Evolutionary conservation across 192 early-diverging fungal species (phyloP).

Genomic region (Spizellomyces punctatus): DNA sequence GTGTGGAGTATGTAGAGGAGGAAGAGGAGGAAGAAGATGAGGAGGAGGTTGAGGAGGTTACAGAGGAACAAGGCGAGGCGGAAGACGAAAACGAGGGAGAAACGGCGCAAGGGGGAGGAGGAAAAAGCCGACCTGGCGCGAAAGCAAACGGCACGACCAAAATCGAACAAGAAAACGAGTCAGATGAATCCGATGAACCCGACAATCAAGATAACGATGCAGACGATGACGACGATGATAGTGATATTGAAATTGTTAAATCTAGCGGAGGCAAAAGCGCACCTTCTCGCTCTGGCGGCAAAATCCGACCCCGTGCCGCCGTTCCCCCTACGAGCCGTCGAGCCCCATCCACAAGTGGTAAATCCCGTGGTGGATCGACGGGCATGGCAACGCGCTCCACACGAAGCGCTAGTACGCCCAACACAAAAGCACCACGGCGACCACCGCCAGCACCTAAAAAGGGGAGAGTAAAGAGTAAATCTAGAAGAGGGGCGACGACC

Average conservation of each 20-base stretch:
- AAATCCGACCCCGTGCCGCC: conserved; percentile 6
- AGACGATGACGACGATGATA: conserved; percentile 6
- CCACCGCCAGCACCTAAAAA: not conserved
- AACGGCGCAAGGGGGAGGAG: not conserved
- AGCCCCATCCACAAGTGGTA: not conserved
- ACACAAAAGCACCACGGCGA: not conserved
- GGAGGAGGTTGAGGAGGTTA: conserved; percentile 15
- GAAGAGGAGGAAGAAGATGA: conserved; percentile 34
- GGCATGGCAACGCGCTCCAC: not conserved
- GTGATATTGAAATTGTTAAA: not conserved
- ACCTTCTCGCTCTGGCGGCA: conserved; percentile 6
- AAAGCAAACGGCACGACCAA: too few relatives aligned
- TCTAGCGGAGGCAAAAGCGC: not conserved
- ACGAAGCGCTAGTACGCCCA: not conserved
- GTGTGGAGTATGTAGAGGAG: conserved; percentile 31
- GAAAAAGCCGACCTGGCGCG: not conserved
- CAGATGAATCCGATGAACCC: not conserved
- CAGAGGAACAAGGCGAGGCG: conserved; percentile 36
- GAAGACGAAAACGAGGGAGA: conserved; percentile 17
- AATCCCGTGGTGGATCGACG: not conserved
- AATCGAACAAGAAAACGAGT: not conserved
- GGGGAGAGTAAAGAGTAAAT: not conserved
- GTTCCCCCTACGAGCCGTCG: not conserved
- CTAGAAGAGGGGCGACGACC: not conserved
- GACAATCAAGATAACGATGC: not conserved